A percentile compares a stretch with the other conserved stretches of the same genome.
phyloP scores from a whole-genome alignment of 331 rosid species.

The Cydonia oblonga region DNA sequence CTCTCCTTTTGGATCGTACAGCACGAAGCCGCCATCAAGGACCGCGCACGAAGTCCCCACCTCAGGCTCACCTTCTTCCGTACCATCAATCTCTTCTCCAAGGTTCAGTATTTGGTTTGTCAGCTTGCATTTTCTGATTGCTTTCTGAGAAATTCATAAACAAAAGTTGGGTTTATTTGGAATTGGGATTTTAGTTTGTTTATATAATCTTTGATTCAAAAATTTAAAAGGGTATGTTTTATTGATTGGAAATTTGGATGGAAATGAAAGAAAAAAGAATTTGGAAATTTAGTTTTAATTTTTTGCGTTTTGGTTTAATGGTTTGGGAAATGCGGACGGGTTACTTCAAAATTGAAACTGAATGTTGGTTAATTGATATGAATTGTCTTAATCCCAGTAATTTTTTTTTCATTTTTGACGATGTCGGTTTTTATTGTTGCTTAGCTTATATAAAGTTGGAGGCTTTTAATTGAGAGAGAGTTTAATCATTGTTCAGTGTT shows the following conservation, averaged over 20 bases:
- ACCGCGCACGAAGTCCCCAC: slow-evolving; percentile 50
- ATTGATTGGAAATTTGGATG: background rate
- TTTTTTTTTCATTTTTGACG: background rate
- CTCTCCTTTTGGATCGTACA: slow-evolving; percentile 87
- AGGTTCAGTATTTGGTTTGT: slow-evolving; percentile 27
- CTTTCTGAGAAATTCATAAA: background rate
- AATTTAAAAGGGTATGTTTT: background rate
- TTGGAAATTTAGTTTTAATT: background rate
- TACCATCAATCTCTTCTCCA: slow-evolving; percentile 70
- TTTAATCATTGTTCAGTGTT: background rate
- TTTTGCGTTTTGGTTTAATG: background rate
- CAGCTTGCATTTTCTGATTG: background rate
- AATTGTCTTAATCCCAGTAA: background rate
- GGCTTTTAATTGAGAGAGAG: background rate
- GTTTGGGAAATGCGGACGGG: background rate
- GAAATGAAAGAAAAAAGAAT: too few species aligned
- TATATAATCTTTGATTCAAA: background rate
- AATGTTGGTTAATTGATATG: background rate
- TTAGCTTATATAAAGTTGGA: background rate
- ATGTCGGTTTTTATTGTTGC: background rate
- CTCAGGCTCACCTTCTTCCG: slow-evolving; percentile 75
- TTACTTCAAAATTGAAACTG: background rate
- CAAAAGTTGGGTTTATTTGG: background rate
- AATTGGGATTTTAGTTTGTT: background rate
- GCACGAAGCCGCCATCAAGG: slow-evolving; percentile 62